Evolutionary conservation across 1,284 basidiomycete genomes (phyloP).

Genomic region (Tremellales sp.): DNA sequence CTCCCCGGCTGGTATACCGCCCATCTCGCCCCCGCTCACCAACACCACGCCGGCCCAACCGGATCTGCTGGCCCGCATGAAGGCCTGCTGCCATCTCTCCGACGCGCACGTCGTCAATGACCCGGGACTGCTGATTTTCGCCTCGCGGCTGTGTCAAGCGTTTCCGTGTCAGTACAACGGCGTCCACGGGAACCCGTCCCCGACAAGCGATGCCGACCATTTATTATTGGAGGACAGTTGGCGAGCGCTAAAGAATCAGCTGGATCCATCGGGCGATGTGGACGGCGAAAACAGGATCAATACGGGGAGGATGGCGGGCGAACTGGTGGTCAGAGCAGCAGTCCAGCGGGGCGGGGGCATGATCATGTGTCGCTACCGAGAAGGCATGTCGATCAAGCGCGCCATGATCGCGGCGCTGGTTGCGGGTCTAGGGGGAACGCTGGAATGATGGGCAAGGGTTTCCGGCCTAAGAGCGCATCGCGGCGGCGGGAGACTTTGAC

Average conservation of each 20-base stretch:
- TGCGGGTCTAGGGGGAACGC: constrained; percentile 43
- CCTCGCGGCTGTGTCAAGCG: constrained; percentile 45
- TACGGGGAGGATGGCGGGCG: constrained; percentile 48
- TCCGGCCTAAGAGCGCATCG: neutral
- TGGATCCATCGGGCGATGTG: constrained; percentile 43
- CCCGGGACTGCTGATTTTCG: constrained; percentile 47
- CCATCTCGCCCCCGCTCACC: constrained; percentile 12
- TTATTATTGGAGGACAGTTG: constrained; percentile 46
- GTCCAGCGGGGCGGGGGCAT: constrained; percentile 35
- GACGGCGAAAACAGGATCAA: constrained; percentile 47
- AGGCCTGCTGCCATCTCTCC: constrained; percentile 46
- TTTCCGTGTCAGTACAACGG: constrained; percentile 43
- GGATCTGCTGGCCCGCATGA: constrained; percentile 45
- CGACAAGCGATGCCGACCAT: constrained; percentile 38
- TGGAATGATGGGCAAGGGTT: constrained; percentile 22
- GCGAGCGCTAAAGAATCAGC: constrained; percentile 36
- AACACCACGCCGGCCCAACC: constrained; percentile 25
- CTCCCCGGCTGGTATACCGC: constrained; percentile 6
- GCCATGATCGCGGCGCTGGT: constrained; percentile 40
- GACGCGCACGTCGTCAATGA: constrained; percentile 49
- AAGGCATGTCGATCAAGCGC: constrained; percentile 44
- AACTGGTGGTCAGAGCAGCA: constrained; percentile 44
- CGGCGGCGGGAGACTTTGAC: too few species aligned
- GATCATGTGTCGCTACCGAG: constrained; percentile 44
- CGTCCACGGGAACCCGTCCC: constrained; percentile 24